A percentile compares a stretch with the other conserved stretches of the same genome.
Conservation (phyloP, 2,329 filamentous ascomycete species). For the Curvularia sp. region DNA sequence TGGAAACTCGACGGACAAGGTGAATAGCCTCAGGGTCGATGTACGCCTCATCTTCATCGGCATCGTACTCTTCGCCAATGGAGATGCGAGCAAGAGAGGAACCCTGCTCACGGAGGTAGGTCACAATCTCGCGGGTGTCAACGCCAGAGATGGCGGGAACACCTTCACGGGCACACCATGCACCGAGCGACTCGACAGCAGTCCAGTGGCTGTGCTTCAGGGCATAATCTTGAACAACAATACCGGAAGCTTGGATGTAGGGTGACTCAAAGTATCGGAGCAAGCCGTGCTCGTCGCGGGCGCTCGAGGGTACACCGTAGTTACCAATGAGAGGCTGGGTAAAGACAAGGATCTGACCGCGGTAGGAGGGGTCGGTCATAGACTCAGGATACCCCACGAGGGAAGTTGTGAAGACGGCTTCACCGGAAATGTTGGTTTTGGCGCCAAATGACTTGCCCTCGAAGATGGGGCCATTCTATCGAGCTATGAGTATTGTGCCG, state of each 20-base stretch:
- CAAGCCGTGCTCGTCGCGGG: conserved; percentile 86
- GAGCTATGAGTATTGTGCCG: conserved; percentile 43
- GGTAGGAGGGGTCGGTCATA: conserved; percentile 72
- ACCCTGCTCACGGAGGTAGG: conserved; percentile 92
- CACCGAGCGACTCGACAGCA: conserved; percentile 87
- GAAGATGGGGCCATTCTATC: conserved; percentile 90
- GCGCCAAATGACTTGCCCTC: conserved; percentile 96
- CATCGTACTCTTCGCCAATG: conserved; percentile 96
- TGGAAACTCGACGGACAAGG: conserved; percentile 93
- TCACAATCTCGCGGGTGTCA: conserved; percentile 96
- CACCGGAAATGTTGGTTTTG: conserved; percentile 94
- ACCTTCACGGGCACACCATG: conserved; percentile 96
- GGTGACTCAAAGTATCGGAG: conserved; percentile 98
- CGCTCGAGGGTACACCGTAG: conserved; percentile 90
- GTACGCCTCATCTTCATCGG: conserved; percentile 95
- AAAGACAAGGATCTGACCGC: conserved; percentile 95
- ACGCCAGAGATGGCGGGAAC: conserved; percentile 96
- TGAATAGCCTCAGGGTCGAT: conserved; percentile 96
- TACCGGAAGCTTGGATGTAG: conserved; percentile 93
- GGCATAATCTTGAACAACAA: conserved; percentile 94
- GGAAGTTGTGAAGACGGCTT: conserved; percentile 98
- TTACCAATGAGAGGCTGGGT: conserved; percentile 98
- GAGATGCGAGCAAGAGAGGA: conserved; percentile 95
- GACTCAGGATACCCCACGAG: conserved; percentile 97
- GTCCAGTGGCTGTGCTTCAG: conserved; percentile 98